phyloP scores from a whole-genome alignment of 352 stramenopile genomes.

The Blastocystis sp. region DNA sequence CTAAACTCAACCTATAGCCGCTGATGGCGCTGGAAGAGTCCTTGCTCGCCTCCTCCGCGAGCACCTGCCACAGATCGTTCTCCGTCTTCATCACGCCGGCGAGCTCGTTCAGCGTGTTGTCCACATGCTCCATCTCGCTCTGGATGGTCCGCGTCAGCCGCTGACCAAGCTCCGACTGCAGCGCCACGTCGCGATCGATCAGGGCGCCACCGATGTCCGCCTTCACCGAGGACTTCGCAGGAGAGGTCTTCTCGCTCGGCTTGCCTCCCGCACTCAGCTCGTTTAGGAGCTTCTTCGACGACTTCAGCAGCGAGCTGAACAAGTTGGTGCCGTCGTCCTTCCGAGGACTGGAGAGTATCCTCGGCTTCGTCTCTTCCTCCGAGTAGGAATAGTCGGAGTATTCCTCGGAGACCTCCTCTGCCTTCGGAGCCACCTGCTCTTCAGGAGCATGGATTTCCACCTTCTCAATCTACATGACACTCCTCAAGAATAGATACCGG shows the following conservation, averaged over 20 bases:
- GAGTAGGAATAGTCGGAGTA: neutral
- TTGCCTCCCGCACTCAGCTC: constrained; percentile 23
- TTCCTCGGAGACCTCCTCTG: neutral
- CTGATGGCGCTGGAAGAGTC: neutral
- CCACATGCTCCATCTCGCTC: neutral
- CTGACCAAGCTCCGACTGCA: neutral
- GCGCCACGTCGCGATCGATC: neutral
- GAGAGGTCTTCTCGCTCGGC: neutral
- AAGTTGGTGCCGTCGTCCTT: neutral
- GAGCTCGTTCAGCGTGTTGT: neutral
- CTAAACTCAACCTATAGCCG: neutral
- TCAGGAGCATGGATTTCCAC: neutral
- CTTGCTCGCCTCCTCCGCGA: neutral
- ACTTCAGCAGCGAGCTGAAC: neutral
- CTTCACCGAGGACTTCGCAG: neutral
- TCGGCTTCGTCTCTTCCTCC: neutral
- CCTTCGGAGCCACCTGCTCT: neutral
- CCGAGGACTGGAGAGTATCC: neutral
- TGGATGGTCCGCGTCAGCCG: neutral
- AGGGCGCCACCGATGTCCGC: neutral
- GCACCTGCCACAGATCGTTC: neutral
- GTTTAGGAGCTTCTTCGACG: neutral
- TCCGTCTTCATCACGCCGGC: constrained; percentile 1
- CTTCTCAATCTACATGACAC: neutral
- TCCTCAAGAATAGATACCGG: neutral